These are phyloP conservation scores for Arabidopsis arenosa DNA, from an alignment of 345 rosid species.

Conservation along the genomic window DNA sequence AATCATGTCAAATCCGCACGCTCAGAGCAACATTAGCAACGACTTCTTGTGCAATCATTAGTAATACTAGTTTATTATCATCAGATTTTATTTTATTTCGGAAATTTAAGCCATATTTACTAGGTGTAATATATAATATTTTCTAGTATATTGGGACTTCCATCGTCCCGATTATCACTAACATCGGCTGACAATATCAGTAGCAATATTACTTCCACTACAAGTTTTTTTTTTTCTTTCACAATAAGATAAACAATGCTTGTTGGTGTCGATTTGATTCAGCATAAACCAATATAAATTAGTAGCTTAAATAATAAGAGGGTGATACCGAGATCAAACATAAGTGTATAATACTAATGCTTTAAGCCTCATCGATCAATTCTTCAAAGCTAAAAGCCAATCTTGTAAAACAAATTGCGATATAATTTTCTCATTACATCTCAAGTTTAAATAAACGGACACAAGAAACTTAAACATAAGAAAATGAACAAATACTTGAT, in stretches of 20 bases:
- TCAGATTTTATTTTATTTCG: not conserved
- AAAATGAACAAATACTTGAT: not conserved
- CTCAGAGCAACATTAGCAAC: conserved; percentile 32
- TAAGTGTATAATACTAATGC: not conserved
- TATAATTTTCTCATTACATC: not conserved
- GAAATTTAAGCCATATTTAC: not conserved
- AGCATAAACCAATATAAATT: not conserved
- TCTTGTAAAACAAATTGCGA: not conserved
- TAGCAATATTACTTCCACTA: conserved; percentile 17
- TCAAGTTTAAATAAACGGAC: not conserved
- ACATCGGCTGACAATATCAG: conserved; percentile 17
- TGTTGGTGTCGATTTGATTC: not conserved
- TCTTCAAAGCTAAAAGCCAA: not conserved
- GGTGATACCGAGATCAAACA: not conserved
- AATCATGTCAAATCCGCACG: conserved; percentile 45
- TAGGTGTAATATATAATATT: conserved; percentile 4
- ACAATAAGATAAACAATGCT: not conserved
- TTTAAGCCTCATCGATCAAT: conserved; percentile 6
- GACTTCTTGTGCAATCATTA: conserved; percentile 36
- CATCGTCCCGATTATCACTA: conserved; percentile 24
- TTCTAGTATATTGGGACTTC: conserved; percentile 14
- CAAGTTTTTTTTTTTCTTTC: not conserved
- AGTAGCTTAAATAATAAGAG: not conserved
- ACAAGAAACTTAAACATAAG: not conserved
- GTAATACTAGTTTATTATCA: conserved; percentile 22